Percentiles rank a stretch among this genome's conserved stretches.
phyloP scores from a whole-genome alignment of 306 rosid species.

The Cucurbita maxima region DNA sequence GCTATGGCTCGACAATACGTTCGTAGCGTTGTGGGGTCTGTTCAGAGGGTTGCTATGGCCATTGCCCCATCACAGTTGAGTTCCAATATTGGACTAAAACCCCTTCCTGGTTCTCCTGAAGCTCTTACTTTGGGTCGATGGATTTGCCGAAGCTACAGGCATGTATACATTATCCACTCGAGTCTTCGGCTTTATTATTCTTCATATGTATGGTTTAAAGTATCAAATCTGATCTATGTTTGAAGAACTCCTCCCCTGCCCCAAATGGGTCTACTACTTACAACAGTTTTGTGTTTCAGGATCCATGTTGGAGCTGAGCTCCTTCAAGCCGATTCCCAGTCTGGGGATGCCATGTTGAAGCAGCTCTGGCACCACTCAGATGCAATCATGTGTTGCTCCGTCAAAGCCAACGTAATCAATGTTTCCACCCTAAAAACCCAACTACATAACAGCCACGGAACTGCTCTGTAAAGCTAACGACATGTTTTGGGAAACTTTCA shows the following conservation, averaged over 20 bases:
- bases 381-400: conserved; percentile 88
- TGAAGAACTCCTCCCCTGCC: background rate
- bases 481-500: background rate
- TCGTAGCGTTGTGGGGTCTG: conserved; percentile 84
- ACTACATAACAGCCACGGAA: background rate
- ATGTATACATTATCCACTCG: background rate
- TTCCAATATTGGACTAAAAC: conserved; percentile 51
- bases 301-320: conserved; percentile 64
- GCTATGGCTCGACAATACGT: conserved; percentile 98
- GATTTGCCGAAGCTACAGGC: conserved; percentile 81
- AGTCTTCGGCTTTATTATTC: background rate
- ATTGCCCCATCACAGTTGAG: conserved; percentile 67
- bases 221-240: background rate
- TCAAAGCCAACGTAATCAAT: conserved; percentile 50
- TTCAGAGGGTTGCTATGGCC: conserved; percentile 98
- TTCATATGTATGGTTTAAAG: background rate
- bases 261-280: background rate
- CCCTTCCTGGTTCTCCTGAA: conserved; percentile 82
- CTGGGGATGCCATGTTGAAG: conserved; percentile 71
- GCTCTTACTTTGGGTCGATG: conserved; percentile 81
- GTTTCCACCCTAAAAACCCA: background rate
- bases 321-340: conserved; percentile 30
- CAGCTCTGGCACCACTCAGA: conserved; percentile 88
- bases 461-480: background rate
- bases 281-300: conserved; percentile 20